phyloP scores from a whole-genome alignment of 2,329 filamentous ascomycete species.

The Fusarium napiforme region DNA sequence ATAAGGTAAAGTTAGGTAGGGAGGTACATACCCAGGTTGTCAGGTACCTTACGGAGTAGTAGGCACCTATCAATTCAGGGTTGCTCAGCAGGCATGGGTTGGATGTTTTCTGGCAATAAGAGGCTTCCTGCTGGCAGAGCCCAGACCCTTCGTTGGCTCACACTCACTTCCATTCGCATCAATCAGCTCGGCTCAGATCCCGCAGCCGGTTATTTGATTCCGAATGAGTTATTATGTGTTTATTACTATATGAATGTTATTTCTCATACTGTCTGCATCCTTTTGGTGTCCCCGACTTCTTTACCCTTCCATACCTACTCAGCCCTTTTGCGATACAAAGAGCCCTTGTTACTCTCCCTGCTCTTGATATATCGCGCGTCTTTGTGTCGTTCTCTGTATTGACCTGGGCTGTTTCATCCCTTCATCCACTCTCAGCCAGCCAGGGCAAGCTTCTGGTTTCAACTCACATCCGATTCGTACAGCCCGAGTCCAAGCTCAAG shows the following conservation, averaged over 20 bases:
- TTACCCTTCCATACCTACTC: neutral
- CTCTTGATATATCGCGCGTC: neutral
- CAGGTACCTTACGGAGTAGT: neutral
- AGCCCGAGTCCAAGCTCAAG: conserved; percentile 1
- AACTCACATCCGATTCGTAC: neutral
- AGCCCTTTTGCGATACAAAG: neutral
- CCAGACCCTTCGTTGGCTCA: conserved; percentile 3
- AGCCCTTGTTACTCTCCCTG: neutral
- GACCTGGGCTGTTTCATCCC: neutral
- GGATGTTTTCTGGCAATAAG: conserved; percentile 5
- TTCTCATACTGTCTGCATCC: neutral
- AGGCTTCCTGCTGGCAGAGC: conserved; percentile 12
- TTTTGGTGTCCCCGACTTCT: neutral
- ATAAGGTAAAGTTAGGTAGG: neutral
- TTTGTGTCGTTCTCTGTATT: conserved; percentile 1
- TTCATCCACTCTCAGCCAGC: neutral
- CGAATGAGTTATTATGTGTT: neutral
- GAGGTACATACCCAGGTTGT: neutral
- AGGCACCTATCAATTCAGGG: neutral
- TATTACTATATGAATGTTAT: neutral
- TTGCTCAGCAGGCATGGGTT: neutral
- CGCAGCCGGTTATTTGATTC: neutral
- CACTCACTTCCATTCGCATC: neutral
- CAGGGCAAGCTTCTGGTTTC: neutral
- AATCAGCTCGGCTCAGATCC: neutral